Base-by-base conservation (phyloP, 108 stramenopile species). In the Poteriospumella lacustris region DNA sequence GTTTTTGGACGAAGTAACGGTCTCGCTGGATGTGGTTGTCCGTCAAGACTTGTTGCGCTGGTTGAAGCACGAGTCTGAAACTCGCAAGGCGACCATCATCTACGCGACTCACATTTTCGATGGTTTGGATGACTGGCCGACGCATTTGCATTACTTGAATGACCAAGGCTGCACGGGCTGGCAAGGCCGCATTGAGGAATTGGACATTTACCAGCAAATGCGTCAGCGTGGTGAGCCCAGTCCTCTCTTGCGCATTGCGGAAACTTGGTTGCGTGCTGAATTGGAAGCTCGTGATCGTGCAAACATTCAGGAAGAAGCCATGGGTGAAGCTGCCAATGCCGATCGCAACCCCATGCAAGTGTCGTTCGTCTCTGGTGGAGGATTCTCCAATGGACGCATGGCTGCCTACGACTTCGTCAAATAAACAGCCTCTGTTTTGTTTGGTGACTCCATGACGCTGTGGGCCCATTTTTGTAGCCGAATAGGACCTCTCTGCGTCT, bases 91-190 rank as follows among this genome's bases (percentile, higher is more conserved):
- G 0, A 97, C 96, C 15, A 93, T 99, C 68, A 79, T 99, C 36
- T 99, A 99, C 83, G 98, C 97, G 2, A 98, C 96, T 0, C 97
- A 99, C 79, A 97, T 99, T 67, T 98, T 99, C 87, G 98, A 95
- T 73, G 92, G 93, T 41, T 75, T 93, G 43, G 93, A 91, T 75
- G 89, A 89, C 1, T 93, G 91, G 91, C 89, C 90, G 42, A 87
- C 88, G 5, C 85, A 89, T 77, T 42, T 89, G 29, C 81, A 84
- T 24, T 85, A 84, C 81, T 77, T 85, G 40, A 84, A 80, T n/a
- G 68, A 78, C 41, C 39, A 82, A 34, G 85, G 85, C 9, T 36
- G 31, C 43, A 85, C 85, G 28, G 85, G 85, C 24, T 85, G 83
- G 83, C 85, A 85, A 80, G 85, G 85, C 29, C 36, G 3, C 36